phyloP scores from a whole-genome alignment of 352 stramenopile genomes.

The Phytophthora uliginosa region DNA sequence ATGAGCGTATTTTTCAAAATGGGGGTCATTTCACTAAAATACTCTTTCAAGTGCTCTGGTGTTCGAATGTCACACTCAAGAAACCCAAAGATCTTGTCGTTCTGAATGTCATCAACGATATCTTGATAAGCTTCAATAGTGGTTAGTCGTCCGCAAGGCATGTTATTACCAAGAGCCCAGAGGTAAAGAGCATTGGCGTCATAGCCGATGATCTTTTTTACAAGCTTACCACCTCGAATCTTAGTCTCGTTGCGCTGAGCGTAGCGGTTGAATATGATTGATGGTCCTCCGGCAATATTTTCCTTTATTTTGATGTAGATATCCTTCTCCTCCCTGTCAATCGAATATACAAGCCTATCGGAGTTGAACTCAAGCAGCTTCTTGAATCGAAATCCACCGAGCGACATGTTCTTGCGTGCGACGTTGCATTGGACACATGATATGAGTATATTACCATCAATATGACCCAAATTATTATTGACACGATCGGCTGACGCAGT shows the following conservation, averaged over 20 bases:
- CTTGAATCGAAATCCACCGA: slow-evolving; percentile 22
- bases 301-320: slow-evolving; percentile 16
- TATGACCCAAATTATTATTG: background rate
- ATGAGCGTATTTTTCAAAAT: background rate
- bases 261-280: background rate
- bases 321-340: slow-evolving; percentile 13
- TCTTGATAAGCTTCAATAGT: background rate
- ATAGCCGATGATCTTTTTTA: slow-evolving; percentile 16
- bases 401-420: background rate
- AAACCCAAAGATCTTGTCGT: background rate
- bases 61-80: background rate
- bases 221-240: slow-evolving; percentile 13
- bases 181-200: slow-evolving; percentile 14
- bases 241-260: slow-evolving; percentile 2
- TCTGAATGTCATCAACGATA: slow-evolving; percentile 23
- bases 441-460: background rate
- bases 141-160: slow-evolving; percentile 40
- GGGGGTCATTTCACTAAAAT: background rate
- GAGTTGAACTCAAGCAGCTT: slow-evolving; percentile 18
- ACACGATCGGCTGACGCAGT: slow-evolving; percentile 2
- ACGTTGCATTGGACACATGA: background rate
- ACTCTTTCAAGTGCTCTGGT: background rate
- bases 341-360: background rate
- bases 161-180: slow-evolving; percentile 20
- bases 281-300: slow-evolving; percentile 7